These are phyloP conservation scores for Plantago lanceolata DNA, from an alignment of 305 asterid genomes.

Conservation along the genomic window DNA sequence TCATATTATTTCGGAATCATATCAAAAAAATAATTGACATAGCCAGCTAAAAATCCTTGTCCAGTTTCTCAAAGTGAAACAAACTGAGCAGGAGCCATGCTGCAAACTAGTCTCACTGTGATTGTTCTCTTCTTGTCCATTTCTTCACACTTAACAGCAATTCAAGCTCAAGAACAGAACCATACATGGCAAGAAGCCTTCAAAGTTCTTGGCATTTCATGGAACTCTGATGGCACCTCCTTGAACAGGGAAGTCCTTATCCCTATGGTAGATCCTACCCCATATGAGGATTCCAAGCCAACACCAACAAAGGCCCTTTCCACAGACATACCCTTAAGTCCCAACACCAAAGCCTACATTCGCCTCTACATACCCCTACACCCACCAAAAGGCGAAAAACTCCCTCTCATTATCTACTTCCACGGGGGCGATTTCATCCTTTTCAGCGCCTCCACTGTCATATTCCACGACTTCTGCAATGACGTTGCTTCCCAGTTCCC, in stretches of 20 bases:
- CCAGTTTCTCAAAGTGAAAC: too few species aligned
- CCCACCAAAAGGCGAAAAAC: constrained; percentile 24
- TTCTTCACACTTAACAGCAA: background rate
- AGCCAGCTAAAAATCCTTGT: too few species aligned
- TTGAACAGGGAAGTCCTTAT: constrained; percentile 12
- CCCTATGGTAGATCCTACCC: constrained; percentile 20
- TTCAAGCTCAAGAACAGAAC: background rate
- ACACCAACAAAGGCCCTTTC: constrained; percentile 15
- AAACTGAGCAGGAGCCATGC: background rate
- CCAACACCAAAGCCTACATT: constrained; percentile 24
- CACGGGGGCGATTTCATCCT: constrained; percentile 46
- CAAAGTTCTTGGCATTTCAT: constrained; percentile 16
- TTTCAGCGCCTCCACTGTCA: constrained; percentile 22
- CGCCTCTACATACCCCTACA: constrained; percentile 36
- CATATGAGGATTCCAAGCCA: background rate
- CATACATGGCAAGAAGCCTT: constrained; percentile 31
- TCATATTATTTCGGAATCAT: too few species aligned
- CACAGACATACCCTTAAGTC: constrained; percentile 8
- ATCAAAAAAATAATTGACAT: too few species aligned
- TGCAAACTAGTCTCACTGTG: background rate
- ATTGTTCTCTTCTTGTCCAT: background rate
- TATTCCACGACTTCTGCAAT: constrained; percentile 31
- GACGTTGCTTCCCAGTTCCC: constrained; percentile 29
- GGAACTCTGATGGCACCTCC: constrained; percentile 22
- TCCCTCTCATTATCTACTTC: constrained; percentile 40